Base-by-base conservation (phyloP, 805 yeast species). In the Saccharomycopsis fodiens region DNA sequence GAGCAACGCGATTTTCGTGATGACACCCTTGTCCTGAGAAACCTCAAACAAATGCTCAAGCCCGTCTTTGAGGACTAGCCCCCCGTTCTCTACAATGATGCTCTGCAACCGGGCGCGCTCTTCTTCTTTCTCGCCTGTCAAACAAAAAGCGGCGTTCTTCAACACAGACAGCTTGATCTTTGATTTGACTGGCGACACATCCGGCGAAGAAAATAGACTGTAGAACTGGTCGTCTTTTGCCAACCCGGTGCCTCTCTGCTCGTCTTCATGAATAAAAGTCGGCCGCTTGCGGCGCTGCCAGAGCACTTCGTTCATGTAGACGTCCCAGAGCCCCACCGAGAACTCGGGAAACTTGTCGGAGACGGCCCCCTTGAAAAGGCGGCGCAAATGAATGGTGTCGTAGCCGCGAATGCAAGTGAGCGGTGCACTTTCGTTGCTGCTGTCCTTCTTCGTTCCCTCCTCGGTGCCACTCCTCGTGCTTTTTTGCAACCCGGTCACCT, bases 381-480 rank as follows among this genome's bases (percentile, higher is more conserved):
- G 62, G 48, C 55, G 63, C 4, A 68, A 59, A 50, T 63, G 61
- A 2, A 78, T 72, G 0, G 68, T 63, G 55, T 79, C 78, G 54
- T 65, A 81, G 0, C 88, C 88, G 52, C 87, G 63, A 46, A 78
- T 66, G 56, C 87, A 81, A 41, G 67, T 59, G 4, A 80, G 68
- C 0, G 52, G 52, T 15, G 58, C 54, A 6, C 49, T 51, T 5
- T 59, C 55, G 1, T 53, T 47, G 3, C 43, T 7, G 7, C 38
- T 41, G 1, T 41, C 29, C 12, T 48, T 50, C 25, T 36, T 44
- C n/a, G n/a, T n/a, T n/a, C n/a, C n/a, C n/a, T n/a, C n/a, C n/a
- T n/a, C n/a, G 45, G 12, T 21, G 7, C 19, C 15, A 21, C 15
- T 39, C 5, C 2, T n/a, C 15, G 19, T 12, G 19, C n/a, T 25